Percentiles rank a stretch among this genome's conserved stretches.
Conservation (phyloP, 2,329 filamentous ascomycete genomes). For the Hymenoscyphus fraxineus region DNA sequence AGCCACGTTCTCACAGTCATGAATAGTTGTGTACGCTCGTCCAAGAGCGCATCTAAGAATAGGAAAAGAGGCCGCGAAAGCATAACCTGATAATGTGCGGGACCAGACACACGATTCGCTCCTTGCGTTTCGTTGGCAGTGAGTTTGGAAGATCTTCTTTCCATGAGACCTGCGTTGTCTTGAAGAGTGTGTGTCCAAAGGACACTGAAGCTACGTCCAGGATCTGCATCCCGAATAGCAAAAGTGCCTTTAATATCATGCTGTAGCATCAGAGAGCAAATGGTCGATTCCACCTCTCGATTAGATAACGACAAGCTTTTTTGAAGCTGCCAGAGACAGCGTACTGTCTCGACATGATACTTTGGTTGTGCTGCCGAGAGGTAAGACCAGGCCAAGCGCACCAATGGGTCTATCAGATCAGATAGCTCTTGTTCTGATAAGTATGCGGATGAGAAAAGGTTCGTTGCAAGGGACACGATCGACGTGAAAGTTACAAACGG, state of each 20-base stretch:
- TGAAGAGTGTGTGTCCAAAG: slow-evolving; percentile 79
- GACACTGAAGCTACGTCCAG: slow-evolving; percentile 66
- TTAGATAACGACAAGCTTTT: slow-evolving; percentile 61
- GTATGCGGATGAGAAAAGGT: slow-evolving; percentile 52
- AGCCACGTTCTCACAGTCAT: slow-evolving; percentile 80
- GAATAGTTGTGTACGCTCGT: slow-evolving; percentile 69
- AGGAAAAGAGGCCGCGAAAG: slow-evolving; percentile 78
- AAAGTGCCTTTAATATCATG: slow-evolving; percentile 46
- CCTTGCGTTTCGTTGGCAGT: slow-evolving; percentile 37
- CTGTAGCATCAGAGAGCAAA: slow-evolving; percentile 65
- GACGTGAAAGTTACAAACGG: slow-evolving; percentile 56
- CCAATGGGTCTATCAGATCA: slow-evolving; percentile 63
- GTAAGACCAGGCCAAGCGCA: slow-evolving; percentile 72
- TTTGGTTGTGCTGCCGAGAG: slow-evolving; percentile 81
- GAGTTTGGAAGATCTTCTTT: slow-evolving; percentile 48
- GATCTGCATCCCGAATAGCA: slow-evolving; percentile 50
- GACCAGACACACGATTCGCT: slow-evolving; percentile 47
- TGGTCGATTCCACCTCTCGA: slow-evolving; percentile 75
- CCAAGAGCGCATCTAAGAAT: slow-evolving; percentile 71
- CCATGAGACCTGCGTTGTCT: slow-evolving; percentile 44
- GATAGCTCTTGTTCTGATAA: slow-evolving; percentile 52
- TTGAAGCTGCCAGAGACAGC: slow-evolving; percentile 82
- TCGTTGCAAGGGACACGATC: slow-evolving; percentile 53
- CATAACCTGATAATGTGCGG: slow-evolving; percentile 66
- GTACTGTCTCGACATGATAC: slow-evolving; percentile 89